phyloP scores from a whole-genome alignment of 2,329 filamentous ascomycete genomes.

The Drechslerella dactyloides region DNA sequence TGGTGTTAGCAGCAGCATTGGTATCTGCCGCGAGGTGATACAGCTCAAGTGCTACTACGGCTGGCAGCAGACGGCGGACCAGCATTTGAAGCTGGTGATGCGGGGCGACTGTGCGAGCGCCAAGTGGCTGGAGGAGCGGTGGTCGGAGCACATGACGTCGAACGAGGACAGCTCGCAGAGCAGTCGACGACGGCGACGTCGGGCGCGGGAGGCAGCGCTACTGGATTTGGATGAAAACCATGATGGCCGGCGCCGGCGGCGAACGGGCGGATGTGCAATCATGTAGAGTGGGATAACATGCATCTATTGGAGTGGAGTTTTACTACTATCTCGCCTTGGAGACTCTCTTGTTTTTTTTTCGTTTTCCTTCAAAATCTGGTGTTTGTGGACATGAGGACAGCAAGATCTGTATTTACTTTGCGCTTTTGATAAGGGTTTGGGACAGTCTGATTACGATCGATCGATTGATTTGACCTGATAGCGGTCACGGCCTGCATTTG shows the following conservation, averaged over 20 bases:
- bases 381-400: no score
- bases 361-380: neutral
- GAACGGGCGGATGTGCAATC: slow-evolving; percentile 40
- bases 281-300: slow-evolving; percentile 24
- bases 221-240: slow-evolving; percentile 73
- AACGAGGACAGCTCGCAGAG: slow-evolving; percentile 76
- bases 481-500: no score
- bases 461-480: no score
- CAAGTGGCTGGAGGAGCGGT: slow-evolving; percentile 81
- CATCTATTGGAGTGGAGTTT: neutral
- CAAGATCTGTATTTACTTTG: slow-evolving; percentile 9
- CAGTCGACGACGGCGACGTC: slow-evolving; percentile 71
- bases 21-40: slow-evolving; percentile 77
- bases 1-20: slow-evolving; percentile 53
- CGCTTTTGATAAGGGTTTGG: no score
- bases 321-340: slow-evolving; percentile 1
- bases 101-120: slow-evolving; percentile 70
- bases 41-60: slow-evolving; percentile 91
- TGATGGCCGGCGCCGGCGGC: slow-evolving; percentile 26
- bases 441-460: no score
- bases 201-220: slow-evolving; percentile 80
- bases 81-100: slow-evolving; percentile 86
- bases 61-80: slow-evolving; percentile 92
- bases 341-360: neutral
- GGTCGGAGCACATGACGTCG: slow-evolving; percentile 93